Conservation (phyloP, 1,284 basidiomycete species). For the Ceratobasidium sp. region DNA sequence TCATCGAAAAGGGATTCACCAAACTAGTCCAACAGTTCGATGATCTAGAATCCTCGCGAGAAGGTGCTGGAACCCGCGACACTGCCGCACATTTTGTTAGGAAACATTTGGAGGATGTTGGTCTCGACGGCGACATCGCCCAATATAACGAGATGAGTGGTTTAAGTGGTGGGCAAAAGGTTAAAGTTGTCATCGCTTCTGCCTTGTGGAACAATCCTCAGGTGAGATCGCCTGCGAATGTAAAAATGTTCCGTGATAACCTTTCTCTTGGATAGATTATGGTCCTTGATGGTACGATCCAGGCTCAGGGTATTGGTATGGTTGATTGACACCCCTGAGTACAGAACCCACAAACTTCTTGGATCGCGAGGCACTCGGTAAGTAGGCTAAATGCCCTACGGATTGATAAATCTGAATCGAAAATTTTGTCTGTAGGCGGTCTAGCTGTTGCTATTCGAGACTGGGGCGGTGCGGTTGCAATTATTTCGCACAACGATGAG, state of each 20-base stretch:
- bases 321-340: constrained; percentile 61
- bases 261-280: constrained; percentile 29
- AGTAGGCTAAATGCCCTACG: constrained; percentile 49
- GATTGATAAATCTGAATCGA: constrained; percentile 56
- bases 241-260: not conserved
- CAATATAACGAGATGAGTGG: constrained; percentile 97
- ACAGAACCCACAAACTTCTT: constrained; percentile 98
- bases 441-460: constrained; percentile 96
- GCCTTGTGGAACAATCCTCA: constrained; percentile 97
- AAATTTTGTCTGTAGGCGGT: constrained; percentile 69
- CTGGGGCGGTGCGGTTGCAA: constrained; percentile 94
- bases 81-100: constrained; percentile 84
- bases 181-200: constrained; percentile 96
- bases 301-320: not conserved
- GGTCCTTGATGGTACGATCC: constrained; percentile 52
- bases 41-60: constrained; percentile 94
- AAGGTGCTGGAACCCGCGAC: constrained; percentile 91
- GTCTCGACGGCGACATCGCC: constrained; percentile 96
- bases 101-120: constrained; percentile 94
- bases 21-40: constrained; percentile 97
- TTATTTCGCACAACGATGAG: constrained; percentile 64
- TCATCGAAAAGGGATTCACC: constrained; percentile 89
- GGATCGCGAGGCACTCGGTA: constrained; percentile 85
- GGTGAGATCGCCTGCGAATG: constrained; percentile 60
- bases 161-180: constrained; percentile 94